Evolutionary conservation across 306 rosid genomes (phyloP).

Genomic region (Prunus davidiana): DNA sequence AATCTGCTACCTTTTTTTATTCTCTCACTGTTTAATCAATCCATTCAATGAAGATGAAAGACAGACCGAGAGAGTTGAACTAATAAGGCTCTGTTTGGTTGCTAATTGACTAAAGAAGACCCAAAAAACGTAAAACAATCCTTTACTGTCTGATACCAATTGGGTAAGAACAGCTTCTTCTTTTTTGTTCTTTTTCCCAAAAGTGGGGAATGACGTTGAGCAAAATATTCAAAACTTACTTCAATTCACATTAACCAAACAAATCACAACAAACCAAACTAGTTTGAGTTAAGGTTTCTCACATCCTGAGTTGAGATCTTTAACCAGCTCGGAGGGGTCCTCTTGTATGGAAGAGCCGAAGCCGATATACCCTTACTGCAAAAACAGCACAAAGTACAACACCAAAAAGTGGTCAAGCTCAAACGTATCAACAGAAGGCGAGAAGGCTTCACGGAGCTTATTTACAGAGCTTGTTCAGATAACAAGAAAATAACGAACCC

Average conservation of each 20-base stretch:
- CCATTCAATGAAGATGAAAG: not conserved
- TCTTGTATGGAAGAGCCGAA: constrained; percentile 81
- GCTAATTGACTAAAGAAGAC: not conserved
- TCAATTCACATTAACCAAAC: too few relatives aligned
- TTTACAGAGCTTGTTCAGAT: not conserved
- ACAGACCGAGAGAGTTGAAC: not conserved
- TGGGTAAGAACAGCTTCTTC: too few relatives aligned
- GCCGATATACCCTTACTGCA: constrained; percentile 83
- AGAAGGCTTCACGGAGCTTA: not conserved
- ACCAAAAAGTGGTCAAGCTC: not conserved
- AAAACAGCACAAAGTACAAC: not conserved
- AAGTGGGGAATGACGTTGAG: too few relatives aligned
- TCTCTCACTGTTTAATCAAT: not conserved
- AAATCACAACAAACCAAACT: not conserved
- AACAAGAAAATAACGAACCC: constrained; percentile 45
- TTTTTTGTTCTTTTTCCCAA: too few relatives aligned
- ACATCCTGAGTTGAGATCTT: constrained; percentile 77
- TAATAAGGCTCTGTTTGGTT: not conserved
- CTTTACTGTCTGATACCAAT: too few relatives aligned
- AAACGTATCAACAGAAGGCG: not conserved
- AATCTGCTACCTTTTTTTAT: too few relatives aligned
- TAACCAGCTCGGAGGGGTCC: constrained; percentile 72
- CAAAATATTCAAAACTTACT: too few relatives aligned
- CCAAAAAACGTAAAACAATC: not conserved
- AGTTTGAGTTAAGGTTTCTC: constrained; percentile 7